Percentiles rank a stretch among this genome's conserved stretches.
Conservation (phyloP, 2,329 filamentous ascomycete genomes). For the Pseudogymnoascus sp. region DNA sequence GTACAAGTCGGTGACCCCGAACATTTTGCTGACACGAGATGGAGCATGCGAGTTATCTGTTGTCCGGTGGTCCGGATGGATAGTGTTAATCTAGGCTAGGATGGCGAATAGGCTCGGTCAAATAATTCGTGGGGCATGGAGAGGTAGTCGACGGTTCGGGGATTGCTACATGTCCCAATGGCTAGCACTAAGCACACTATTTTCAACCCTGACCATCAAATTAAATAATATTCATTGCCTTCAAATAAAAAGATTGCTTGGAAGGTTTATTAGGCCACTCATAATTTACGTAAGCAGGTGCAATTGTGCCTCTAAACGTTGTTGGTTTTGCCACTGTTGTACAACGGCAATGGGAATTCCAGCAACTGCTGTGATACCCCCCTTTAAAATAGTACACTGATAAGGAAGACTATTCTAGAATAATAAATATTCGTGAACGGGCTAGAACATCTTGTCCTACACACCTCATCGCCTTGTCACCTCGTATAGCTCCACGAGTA, state of each 20-base stretch:
- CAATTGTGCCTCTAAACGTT: neutral
- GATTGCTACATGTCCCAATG: neutral
- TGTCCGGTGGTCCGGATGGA: neutral
- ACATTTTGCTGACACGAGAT: conserved; percentile 41
- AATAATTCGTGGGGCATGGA: neutral
- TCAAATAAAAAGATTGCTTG: neutral
- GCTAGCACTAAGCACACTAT: neutral
- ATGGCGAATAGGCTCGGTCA: neutral
- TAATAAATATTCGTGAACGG: neutral
- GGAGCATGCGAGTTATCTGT: conserved; percentile 18
- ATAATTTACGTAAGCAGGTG: neutral
- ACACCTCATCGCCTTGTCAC: neutral
- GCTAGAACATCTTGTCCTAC: neutral
- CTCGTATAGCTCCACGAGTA: neutral
- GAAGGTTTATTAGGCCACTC: neutral
- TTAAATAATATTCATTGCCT: neutral
- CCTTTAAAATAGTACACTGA: neutral
- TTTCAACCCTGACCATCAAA: neutral
- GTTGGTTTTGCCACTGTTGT: neutral
- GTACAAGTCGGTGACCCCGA: conserved; percentile 38
- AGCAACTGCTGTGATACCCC: neutral
- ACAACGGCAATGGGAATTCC: neutral
- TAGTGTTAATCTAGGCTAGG: neutral
- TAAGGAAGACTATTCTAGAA: neutral
- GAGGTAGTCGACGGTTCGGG: no score